Evolutionary conservation across 2,329 filamentous ascomycete species (phyloP).

Genomic region (Amesomyces nigricolor): DNA sequence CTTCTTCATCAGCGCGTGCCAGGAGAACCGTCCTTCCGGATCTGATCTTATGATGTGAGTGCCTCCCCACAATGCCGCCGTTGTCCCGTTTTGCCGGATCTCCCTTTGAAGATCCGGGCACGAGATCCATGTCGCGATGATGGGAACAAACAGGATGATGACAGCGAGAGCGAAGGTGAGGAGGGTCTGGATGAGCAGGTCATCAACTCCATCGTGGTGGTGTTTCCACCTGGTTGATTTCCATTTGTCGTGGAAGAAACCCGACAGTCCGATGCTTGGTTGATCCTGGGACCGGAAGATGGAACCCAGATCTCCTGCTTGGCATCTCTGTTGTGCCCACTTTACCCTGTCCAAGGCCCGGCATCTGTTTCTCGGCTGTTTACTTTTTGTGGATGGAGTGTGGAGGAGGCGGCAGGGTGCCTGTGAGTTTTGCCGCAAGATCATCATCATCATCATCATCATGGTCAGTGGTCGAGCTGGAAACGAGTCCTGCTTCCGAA

Average conservation of each 20-base stretch:
- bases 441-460: too few relatives aligned
- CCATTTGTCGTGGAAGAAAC: not conserved
- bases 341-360: not conserved
- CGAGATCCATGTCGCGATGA: not conserved
- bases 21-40: not conserved
- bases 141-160: too few relatives aligned
- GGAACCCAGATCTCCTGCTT: slow-evolving; percentile 11
- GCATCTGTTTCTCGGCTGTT: slow-evolving; percentile 4
- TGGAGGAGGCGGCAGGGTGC: not conserved
- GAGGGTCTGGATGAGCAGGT: too few relatives aligned
- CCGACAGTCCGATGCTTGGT: not conserved
- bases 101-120: not conserved
- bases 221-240: not conserved
- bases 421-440: not conserved
- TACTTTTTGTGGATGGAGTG: not conserved
- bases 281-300: not conserved
- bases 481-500: too few relatives aligned
- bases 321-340: not conserved
- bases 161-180: too few relatives aligned
- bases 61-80: not conserved
- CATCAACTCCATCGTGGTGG: too few relatives aligned
- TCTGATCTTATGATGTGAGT: not conserved
- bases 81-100: not conserved
- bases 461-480: too few relatives aligned
- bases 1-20: too few relatives aligned